A percentile compares a stretch with the other conserved stretches of the same genome.
Conservation (phyloP, 139 green algal genomes). For the Chlorella sorokiniana region DNA sequence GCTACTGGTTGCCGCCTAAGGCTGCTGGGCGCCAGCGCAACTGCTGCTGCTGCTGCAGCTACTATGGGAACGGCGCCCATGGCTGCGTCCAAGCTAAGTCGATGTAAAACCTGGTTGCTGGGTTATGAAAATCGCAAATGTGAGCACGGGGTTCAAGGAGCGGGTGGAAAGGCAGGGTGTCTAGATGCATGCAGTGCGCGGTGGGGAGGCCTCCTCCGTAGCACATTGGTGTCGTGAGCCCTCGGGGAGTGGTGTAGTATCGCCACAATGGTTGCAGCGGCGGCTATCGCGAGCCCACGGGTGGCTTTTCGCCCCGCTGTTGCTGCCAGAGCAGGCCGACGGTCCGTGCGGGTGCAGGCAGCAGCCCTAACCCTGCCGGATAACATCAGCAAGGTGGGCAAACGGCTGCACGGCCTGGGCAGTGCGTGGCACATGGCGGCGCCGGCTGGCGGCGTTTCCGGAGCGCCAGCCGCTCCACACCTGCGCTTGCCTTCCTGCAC, state of each 20-base stretch:
- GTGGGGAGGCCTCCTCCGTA: not conserved
- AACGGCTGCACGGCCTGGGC: not conserved
- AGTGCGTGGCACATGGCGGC: not conserved
- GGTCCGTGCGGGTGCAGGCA: conserved; percentile 12
- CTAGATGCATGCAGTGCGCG: too few relatives aligned
- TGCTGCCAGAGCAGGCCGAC: not conserved
- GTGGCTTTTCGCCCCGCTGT: not conserved
- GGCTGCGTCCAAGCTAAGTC: too few relatives aligned
- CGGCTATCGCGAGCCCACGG: not conserved
- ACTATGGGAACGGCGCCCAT: not conserved
- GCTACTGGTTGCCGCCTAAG: not conserved
- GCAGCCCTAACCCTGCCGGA: not conserved
- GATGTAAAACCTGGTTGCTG: too few relatives aligned
- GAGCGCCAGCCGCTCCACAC: too few relatives aligned
- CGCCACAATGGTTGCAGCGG: not conserved
- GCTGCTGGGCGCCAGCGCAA: too few relatives aligned
- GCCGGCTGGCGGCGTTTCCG: not conserved
- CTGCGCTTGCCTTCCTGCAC: too few relatives aligned
- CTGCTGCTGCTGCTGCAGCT: too few relatives aligned
- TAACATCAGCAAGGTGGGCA: conserved; percentile 18
- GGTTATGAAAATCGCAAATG: too few relatives aligned
- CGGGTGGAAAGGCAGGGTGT: not conserved
- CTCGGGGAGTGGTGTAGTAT: too few relatives aligned
- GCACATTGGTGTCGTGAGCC: too few relatives aligned
- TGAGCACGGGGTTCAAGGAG: not conserved